Conservation (phyloP, 2,329 filamentous ascomycete species). For the Ophiostoma perfectum region DNA sequence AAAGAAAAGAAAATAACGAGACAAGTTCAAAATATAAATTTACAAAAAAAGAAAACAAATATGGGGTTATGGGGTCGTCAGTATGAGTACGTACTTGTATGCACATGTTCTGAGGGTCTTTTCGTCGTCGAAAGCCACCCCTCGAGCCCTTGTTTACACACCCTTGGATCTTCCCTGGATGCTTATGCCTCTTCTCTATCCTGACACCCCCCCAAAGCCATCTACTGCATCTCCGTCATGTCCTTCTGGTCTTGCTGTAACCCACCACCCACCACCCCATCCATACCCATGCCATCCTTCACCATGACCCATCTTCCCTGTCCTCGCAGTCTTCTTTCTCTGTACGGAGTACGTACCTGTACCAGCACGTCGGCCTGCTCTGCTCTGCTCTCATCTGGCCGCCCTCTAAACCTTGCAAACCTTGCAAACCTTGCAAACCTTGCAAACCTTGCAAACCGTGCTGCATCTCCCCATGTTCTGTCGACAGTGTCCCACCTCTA, state of each 20-base stretch:
- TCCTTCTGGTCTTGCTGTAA: conserved; percentile 4
- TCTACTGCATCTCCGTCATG: conserved; percentile 8
- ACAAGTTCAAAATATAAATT: no score
- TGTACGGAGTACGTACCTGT: background rate
- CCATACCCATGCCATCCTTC: background rate
- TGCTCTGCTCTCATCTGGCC: background rate
- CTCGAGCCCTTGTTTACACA: background rate
- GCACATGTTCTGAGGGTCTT: background rate
- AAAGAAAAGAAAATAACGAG: no score
- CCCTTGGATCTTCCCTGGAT: background rate
- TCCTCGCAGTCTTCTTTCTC: background rate
- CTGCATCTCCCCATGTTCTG: background rate
- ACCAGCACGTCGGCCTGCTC: background rate
- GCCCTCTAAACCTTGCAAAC: background rate
- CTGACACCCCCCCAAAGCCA: background rate
- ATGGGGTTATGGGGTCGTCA: no score
- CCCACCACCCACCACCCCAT: conserved; percentile 3
- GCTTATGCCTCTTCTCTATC: no score
- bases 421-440: background rate
- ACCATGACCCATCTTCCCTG: conserved; percentile 10
- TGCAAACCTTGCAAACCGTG: conserved; percentile 2
- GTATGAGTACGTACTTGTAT: no score
- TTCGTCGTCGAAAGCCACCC: background rate
- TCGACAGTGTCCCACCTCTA: conserved; percentile 6
- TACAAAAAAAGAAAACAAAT: no score